Conservation (phyloP, 768 basidiomycete species). For the Boletus insuetus region DNA sequence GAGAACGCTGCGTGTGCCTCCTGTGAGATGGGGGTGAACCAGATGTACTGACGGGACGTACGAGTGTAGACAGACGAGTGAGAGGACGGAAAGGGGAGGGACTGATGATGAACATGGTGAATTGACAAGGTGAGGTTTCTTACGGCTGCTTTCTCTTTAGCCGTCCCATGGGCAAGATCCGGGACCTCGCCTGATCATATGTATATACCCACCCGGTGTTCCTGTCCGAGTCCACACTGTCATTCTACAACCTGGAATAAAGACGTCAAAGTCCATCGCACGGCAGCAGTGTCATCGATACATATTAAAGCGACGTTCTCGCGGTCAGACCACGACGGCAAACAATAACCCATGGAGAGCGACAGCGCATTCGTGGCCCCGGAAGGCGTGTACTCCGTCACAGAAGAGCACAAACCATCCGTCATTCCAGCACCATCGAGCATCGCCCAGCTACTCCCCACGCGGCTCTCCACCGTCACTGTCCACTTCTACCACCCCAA, state of each 20-base stretch:
- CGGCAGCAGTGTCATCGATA: neutral
- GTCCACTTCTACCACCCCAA: conserved; percentile 63
- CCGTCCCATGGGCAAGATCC: conserved; percentile 26
- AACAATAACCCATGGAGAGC: conserved; percentile 57
- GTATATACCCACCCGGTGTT: conserved; percentile 11
- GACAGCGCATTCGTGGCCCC: conserved; percentile 85
- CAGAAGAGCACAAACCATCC: conserved; percentile 78
- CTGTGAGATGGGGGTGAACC: neutral
- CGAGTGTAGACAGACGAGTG: conserved; percentile 15
- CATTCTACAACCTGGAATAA: neutral
- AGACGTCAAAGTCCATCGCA: neutral
- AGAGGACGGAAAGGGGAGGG: conserved; percentile 17
- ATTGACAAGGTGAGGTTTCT: conserved; percentile 1
- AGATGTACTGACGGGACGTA: conserved; percentile 7
- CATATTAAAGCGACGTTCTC: conserved; percentile 4
- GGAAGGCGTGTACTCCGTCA: conserved; percentile 86
- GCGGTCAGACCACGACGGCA: conserved; percentile 15
- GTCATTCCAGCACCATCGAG: conserved; percentile 39
- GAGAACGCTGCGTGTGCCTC: conserved; percentile 1
- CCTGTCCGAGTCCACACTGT: neutral
- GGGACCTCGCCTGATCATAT: conserved; percentile 4
- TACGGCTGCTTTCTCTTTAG: neutral
- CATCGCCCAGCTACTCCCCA: conserved; percentile 46
- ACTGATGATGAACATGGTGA: conserved; percentile 23
- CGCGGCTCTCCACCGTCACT: conserved; percentile 58